Percentiles rank a stretch among this genome's conserved stretches.
Evolutionary conservation across 306 rosid species (phyloP).

Genomic region (Vicia villosa): DNA sequence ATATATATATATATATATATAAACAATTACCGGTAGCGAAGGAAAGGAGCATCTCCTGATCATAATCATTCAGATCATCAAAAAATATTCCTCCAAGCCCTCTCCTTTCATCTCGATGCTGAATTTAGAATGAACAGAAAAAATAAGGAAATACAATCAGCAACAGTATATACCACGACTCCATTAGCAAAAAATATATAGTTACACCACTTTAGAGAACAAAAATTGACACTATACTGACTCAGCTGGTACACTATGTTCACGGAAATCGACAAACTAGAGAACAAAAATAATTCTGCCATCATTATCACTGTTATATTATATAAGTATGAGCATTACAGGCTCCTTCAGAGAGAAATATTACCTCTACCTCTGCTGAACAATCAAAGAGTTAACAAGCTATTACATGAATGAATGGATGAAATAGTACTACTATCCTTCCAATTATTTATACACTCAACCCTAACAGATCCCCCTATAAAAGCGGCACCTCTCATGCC

Average conservation of each 20-base stretch:
- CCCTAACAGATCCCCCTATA: no score
- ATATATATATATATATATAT: background rate
- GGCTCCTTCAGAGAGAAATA: no score
- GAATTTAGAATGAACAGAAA: constrained; percentile 40
- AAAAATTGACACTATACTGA: background rate
- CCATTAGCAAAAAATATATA: background rate
- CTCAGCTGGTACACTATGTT: background rate
- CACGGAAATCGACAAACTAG: constrained; percentile 10
- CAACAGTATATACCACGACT: constrained; percentile 15
- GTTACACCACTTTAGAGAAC: constrained; percentile 3
- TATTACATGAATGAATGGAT: no score
- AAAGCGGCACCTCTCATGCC: no score
- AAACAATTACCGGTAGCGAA: constrained; percentile 82
- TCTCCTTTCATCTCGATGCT: constrained; percentile 95
- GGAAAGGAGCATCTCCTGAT: constrained; percentile 98
- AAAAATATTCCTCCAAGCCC: constrained; percentile 99
- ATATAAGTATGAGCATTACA: no score
- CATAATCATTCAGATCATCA: constrained; percentile 90
- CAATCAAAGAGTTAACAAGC: no score
- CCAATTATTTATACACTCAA: no score
- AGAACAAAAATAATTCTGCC: background rate
- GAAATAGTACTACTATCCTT: no score
- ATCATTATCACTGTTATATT: no score
- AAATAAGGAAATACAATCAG: constrained; percentile 29
- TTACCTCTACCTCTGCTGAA: no score